Conservation (phyloP, 2,329 filamentous ascomycete species). For the Paecilomyces formosus region DNA sequence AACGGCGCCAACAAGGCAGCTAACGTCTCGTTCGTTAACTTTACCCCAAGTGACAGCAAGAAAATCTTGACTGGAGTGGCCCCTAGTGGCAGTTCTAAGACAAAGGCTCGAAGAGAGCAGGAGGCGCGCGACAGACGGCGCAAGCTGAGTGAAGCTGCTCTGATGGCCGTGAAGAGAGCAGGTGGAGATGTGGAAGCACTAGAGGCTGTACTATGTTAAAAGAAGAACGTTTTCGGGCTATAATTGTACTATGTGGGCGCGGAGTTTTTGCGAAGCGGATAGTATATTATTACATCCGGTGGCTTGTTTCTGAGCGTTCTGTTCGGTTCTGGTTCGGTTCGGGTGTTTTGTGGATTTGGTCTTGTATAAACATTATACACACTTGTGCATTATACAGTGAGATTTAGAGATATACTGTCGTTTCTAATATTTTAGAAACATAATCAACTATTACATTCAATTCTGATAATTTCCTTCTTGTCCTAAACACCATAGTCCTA, state of each 20-base stretch:
- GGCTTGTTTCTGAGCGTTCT: not conserved
- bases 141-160: conserved; percentile 35
- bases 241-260: not conserved
- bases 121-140: conserved; percentile 71
- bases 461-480: not conserved
- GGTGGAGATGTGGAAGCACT: conserved; percentile 40
- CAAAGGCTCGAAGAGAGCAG: conserved; percentile 83
- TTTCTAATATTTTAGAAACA: not conserved
- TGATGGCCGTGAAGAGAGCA: conserved; percentile 36
- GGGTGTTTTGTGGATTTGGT: not conserved
- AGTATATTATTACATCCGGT: not conserved
- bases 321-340: not conserved
- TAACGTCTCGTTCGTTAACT: conserved; percentile 71
- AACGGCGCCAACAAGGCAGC: conserved; percentile 35
- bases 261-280: not conserved
- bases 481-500: not conserved
- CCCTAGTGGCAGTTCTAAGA: conserved; percentile 85
- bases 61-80: conserved; percentile 85
- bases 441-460: not conserved
- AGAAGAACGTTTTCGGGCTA: not conserved
- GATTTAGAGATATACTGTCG: not conserved
- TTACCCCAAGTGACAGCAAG: conserved; percentile 69
- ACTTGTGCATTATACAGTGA: not conserved
- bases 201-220: conserved; percentile 32
- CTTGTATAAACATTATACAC: not conserved